A percentile compares a stretch with the other conserved stretches of the same genome.
Conservation (phyloP, 495 filamentous ascomycete genomes). For the Barbatosphaeria neglecta region DNA sequence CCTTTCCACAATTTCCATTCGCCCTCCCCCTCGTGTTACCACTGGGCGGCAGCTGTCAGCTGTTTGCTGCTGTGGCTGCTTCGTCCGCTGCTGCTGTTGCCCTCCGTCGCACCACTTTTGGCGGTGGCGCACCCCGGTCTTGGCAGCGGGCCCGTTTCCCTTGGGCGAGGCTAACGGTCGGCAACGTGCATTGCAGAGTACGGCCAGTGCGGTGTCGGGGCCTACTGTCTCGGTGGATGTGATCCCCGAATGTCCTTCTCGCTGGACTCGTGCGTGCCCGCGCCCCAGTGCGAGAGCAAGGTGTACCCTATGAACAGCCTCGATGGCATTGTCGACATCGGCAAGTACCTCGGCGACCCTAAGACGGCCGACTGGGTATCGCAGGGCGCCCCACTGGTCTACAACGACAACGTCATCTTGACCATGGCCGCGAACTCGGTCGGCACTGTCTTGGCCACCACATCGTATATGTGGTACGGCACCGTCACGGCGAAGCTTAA, state of each 20-base stretch:
- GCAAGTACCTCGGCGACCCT: conserved; percentile 76
- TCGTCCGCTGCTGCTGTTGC: conserved; percentile 1
- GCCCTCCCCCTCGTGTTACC: background rate
- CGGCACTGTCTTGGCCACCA: conserved; percentile 81
- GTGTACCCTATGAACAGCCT: conserved; percentile 61
- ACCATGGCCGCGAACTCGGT: conserved; percentile 76
- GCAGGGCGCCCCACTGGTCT: conserved; percentile 58
- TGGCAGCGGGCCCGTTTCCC: background rate
- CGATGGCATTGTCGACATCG: conserved; percentile 54
- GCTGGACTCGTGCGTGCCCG: conserved; percentile 77
- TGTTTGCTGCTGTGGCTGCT: too few species aligned
- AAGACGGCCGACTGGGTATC: conserved; percentile 74
- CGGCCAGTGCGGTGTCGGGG: conserved; percentile 83
- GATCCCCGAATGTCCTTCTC: conserved; percentile 72
- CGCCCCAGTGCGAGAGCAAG: conserved; percentile 64
- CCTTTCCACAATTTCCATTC: background rate
- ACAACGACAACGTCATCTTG: conserved; percentile 55
- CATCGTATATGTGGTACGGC: conserved; percentile 94
- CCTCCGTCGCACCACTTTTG: background rate
- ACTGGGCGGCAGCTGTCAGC: background rate
- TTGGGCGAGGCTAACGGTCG: conserved; percentile 4
- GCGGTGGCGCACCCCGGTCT: background rate
- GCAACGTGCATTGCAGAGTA: conserved; percentile 63
- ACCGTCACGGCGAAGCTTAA: conserved; percentile 78
- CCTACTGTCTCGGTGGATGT: conserved; percentile 93